These are phyloP conservation scores for Candida multigemmis DNA, from an alignment of 805 yeast species.

Conservation along the genomic window DNA sequence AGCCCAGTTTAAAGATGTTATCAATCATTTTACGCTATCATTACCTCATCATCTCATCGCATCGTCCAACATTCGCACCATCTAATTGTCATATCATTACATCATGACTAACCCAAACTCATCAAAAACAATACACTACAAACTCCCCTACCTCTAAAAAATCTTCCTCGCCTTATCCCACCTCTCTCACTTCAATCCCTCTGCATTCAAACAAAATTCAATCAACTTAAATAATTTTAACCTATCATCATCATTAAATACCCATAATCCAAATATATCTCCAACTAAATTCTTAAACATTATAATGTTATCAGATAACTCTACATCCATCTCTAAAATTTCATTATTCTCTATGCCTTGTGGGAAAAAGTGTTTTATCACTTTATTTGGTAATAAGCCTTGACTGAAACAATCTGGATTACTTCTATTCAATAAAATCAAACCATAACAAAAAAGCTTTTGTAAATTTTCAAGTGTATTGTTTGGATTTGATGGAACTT, in stretches of 20 bases:
- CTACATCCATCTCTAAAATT: conserved; percentile 49
- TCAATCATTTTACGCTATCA: too few species aligned
- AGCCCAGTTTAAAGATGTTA: too few species aligned
- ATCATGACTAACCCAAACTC: too few species aligned
- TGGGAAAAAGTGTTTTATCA: conserved; percentile 35
- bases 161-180: not conserved
- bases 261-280: conserved; percentile 73
- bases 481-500: conserved; percentile 11
- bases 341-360: conserved; percentile 18
- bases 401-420: conserved; percentile 65
- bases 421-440: conserved; percentile 58
- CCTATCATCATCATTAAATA: conserved; percentile 62
- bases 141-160: not conserved
- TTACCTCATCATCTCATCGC: too few species aligned
- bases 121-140: too few species aligned
- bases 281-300: conserved; percentile 61
- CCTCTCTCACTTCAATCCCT: conserved; percentile 3
- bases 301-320: conserved; percentile 58
- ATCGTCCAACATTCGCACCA: too few species aligned
- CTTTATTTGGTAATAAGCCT: conserved; percentile 54
- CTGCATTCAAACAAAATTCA: conserved; percentile 29
- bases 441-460: conserved; percentile 52
- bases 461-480: conserved; percentile 22
- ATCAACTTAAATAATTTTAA: conserved; percentile 43
- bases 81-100: too few species aligned